Conservation (phyloP, 1,284 basidiomycete genomes). For the Boletus mariae region DNA sequence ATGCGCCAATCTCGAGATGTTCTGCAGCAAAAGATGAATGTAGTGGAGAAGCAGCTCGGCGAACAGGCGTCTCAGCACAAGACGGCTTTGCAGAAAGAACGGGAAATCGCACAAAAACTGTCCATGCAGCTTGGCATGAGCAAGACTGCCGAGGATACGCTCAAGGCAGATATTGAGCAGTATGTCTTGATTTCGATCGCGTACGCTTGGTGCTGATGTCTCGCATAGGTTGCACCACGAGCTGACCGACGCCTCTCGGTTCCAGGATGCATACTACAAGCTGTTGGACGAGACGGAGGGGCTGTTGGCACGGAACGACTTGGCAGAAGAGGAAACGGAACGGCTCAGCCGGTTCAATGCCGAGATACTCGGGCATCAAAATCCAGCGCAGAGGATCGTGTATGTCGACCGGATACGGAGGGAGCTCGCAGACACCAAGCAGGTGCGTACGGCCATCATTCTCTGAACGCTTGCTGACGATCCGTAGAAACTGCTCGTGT, state of each 20-base stretch:
- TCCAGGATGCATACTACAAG: slow-evolving; percentile 62
- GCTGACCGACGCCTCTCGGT: slow-evolving; percentile 55
- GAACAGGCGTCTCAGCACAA: slow-evolving; percentile 31
- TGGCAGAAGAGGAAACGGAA: slow-evolving; percentile 70
- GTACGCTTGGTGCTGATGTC: not conserved
- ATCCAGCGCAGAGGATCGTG: slow-evolving; percentile 70
- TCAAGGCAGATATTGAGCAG: slow-evolving; percentile 62
- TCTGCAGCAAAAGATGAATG: slow-evolving; percentile 28
- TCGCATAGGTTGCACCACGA: slow-evolving; percentile 50
- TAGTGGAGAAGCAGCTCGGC: slow-evolving; percentile 24
- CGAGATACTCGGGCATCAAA: slow-evolving; percentile 69
- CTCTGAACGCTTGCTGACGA: not conserved
- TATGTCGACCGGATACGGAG: slow-evolving; percentile 70
- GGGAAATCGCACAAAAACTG: slow-evolving; percentile 45
- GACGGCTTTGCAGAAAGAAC: slow-evolving; percentile 46
- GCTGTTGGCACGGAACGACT: slow-evolving; percentile 61
- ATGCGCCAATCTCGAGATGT: slow-evolving; percentile 26
- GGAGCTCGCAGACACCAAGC: slow-evolving; percentile 68
- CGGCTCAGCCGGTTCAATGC: slow-evolving; percentile 71
- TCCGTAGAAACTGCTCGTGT: slow-evolving; percentile 51
- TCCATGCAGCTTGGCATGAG: slow-evolving; percentile 48
- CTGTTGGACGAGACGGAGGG: slow-evolving; percentile 60
- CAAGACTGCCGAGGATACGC: slow-evolving; percentile 57
- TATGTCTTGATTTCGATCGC: slow-evolving; percentile 33
- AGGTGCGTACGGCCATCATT: slow-evolving; percentile 40